These are phyloP conservation scores for Typha latifolia DNA, from an alignment of 176 grass and related monocot species.

Conservation along the genomic window DNA sequence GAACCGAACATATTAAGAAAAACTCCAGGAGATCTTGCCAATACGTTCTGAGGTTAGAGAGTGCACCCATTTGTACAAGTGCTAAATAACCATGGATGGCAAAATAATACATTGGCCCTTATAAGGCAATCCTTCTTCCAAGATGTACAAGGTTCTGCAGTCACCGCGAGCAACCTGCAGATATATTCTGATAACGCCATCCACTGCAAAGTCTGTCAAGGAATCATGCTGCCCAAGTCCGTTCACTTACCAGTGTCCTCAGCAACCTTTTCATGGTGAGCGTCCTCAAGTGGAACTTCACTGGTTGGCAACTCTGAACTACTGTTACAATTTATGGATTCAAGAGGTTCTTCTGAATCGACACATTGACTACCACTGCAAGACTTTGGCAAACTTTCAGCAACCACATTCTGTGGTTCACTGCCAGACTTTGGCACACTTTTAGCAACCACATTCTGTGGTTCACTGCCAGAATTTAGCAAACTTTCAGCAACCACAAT, in stretches of 20 bases:
- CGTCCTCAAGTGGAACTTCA: conserved; percentile 6
- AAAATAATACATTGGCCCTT: conserved; percentile 4
- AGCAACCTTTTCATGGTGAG: not conserved
- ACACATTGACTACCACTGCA: not conserved
- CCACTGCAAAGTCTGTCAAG: not conserved
- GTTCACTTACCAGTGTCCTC: conserved; percentile 1
- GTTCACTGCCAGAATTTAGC: not conserved
- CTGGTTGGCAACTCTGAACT: not conserved
- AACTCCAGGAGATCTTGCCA: not conserved
- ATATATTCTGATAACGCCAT: not conserved
- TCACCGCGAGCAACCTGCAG: not conserved
- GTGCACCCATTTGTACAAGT: conserved; percentile 7
- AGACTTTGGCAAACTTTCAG: not conserved
- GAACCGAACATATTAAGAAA: not conserved
- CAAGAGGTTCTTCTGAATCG: not conserved
- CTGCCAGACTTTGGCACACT: not conserved
- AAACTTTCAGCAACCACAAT: not conserved
- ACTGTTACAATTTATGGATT: not conserved
- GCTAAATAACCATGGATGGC: not conserved
- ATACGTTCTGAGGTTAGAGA: not conserved
- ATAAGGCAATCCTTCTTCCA: conserved; percentile 1
- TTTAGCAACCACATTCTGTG: not conserved
- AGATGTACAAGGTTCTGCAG: conserved; percentile 12
- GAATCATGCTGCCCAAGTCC: not conserved
- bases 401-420: not conserved